These are phyloP conservation scores for Suillus ampliporus DNA, from an alignment of 768 basidiomycete genomes.

Conservation along the genomic window DNA sequence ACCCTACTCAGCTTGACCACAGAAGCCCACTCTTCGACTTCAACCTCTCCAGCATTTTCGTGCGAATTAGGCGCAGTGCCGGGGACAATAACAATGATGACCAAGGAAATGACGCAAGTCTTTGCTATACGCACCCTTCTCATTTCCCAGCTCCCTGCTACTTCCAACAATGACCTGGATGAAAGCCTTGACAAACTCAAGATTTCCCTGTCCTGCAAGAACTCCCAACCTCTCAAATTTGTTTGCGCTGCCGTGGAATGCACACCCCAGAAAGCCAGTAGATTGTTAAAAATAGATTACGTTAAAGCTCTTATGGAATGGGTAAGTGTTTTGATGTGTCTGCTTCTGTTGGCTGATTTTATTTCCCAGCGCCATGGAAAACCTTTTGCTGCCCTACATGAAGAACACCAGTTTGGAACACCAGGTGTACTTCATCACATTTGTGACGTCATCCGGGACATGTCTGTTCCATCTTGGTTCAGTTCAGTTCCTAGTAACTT, in stretches of 20 bases:
- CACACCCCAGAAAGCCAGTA: conserved; percentile 4
- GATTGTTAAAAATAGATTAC: conserved; percentile 13
- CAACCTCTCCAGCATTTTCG: not conserved
- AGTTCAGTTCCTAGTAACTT: conserved; percentile 25
- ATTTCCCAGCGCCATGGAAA: not conserved
- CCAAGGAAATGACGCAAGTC: conserved; percentile 9
- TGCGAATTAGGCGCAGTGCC: not conserved
- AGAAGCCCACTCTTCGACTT: not conserved
- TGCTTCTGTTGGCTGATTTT: not conserved
- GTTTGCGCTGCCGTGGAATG: conserved; percentile 9
- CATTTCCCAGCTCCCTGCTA: not conserved
- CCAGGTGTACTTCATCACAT: not conserved
- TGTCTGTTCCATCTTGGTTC: conserved; percentile 22
- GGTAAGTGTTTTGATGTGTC: conserved; percentile 8
- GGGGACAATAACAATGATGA: not conserved
- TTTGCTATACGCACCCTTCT: conserved; percentile 14
- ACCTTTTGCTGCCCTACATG: not conserved
- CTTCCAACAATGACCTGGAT: too few species aligned
- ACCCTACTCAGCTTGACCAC: conserved; percentile 14
- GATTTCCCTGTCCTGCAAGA: conserved; percentile 12
- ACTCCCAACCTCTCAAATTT: conserved; percentile 2
- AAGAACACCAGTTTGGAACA: not conserved
- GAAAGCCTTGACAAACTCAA: too few species aligned
- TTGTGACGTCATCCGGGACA: conserved; percentile 8
- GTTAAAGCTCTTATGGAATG: conserved; percentile 13